These are phyloP conservation scores for Globisporangium nodosum DNA, from an alignment of 352 stramenopile genomes.

Conservation along the genomic window DNA sequence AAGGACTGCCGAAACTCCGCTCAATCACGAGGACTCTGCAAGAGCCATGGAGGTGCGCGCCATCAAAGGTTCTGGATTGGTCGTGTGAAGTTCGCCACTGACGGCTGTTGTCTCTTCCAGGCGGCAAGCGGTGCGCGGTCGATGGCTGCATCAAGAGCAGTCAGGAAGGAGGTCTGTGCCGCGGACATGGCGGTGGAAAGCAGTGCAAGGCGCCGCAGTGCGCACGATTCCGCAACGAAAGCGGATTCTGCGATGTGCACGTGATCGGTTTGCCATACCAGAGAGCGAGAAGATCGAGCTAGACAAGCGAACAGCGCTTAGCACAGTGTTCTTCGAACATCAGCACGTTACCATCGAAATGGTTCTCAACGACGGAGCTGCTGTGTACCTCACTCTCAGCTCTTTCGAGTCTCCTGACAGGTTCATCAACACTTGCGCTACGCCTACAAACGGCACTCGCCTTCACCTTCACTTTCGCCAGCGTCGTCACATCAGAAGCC, in stretches of 20 bases:
- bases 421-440: too few species aligned
- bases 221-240: slow-evolving; percentile 19
- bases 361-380: too few species aligned
- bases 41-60: slow-evolving; percentile 73
- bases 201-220: slow-evolving; percentile 26
- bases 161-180: slow-evolving; percentile 64
- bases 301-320: neutral
- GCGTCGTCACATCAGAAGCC: too few species aligned
- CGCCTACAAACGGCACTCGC: too few species aligned
- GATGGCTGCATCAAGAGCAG: slow-evolving; percentile 65
- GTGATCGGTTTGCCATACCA: neutral
- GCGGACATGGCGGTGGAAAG: slow-evolving; percentile 42
- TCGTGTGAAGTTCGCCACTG: neutral
- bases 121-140: slow-evolving; percentile 55
- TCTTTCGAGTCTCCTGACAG: too few species aligned
- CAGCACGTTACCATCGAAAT: too few species aligned
- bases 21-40: slow-evolving; percentile 79
- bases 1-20: slow-evolving; percentile 73
- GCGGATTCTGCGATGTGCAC: slow-evolving; percentile 21
- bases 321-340: too few species aligned
- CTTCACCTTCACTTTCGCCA: too few species aligned
- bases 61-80: neutral
- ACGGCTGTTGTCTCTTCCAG: slow-evolving; percentile 13
- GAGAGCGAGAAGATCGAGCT: neutral
- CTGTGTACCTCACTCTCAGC: too few species aligned